Conservation (phyloP, 768 basidiomycete genomes). For the Lactarius pseudohatsudake region DNA sequence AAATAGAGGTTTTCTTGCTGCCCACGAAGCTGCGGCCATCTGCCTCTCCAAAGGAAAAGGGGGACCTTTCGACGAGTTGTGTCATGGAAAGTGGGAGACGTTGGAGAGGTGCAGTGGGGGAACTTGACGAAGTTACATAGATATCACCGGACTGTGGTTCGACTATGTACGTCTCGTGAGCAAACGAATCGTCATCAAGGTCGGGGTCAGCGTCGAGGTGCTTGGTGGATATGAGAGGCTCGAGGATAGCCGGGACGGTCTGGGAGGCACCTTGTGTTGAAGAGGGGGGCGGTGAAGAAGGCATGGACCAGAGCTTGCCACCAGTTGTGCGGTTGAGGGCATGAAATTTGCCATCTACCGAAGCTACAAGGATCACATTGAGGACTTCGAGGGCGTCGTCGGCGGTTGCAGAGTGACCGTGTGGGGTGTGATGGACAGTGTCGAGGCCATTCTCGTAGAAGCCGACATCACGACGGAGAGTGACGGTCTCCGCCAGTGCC, state of each 20-base stretch:
- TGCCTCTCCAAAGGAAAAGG: conserved; percentile 74
- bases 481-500: conserved; percentile 34
- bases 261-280: conserved; percentile 30
- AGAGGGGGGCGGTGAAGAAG: conserved; percentile 49
- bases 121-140: conserved; percentile 67
- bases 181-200: conserved; percentile 48
- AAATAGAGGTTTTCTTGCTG: conserved; percentile 81
- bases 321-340: conserved; percentile 89
- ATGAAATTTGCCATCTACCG: conserved; percentile 93
- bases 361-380: conserved; percentile 85
- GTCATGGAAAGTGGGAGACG: conserved; percentile 91
- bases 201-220: conserved; percentile 62
- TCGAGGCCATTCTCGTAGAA: neutral
- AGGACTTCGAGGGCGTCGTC: conserved; percentile 59
- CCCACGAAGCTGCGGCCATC: conserved; percentile 82
- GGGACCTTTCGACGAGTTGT: conserved; percentile 86
- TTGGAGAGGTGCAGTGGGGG: conserved; percentile 65
- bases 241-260: conserved; percentile 50
- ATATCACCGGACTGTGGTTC: conserved; percentile 95
- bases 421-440: conserved; percentile 26
- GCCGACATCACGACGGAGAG: conserved; percentile 28
- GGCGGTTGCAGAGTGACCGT: conserved; percentile 20
- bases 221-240: conserved; percentile 71
- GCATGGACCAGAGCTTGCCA: conserved; percentile 84
- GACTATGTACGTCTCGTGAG: conserved; percentile 83